Evolutionary conservation across 2,329 filamentous ascomycete genomes (phyloP).

Genomic region (Colletotrichum sansevieriae): DNA sequence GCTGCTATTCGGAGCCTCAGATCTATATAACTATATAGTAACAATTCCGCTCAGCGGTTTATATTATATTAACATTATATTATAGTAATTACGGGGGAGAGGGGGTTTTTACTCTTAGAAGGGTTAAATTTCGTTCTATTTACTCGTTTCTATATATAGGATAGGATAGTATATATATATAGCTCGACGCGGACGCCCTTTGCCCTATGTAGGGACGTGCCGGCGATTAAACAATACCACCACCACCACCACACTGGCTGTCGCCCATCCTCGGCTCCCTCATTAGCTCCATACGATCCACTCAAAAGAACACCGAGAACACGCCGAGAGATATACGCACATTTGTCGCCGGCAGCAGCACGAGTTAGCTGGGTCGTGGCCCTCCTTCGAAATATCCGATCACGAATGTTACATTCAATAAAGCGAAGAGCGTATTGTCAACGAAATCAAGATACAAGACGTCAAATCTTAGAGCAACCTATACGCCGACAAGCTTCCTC

Average conservation of each 20-base stretch:
- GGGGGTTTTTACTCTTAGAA: no score
- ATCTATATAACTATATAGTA: no score
- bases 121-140: no score
- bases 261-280: conserved; percentile 50
- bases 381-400: conserved; percentile 51
- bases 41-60: no score
- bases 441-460: conserved; percentile 56
- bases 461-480: conserved; percentile 23
- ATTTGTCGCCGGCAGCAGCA: conserved; percentile 54
- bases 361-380: conserved; percentile 49
- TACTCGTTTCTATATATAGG: no score
- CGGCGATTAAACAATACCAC: no score
- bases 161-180: no score
- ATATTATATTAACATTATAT: no score
- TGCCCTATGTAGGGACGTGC: no score
- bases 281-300: conserved; percentile 53
- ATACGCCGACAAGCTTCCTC: conserved; percentile 63
- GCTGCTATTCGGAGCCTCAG: no score
- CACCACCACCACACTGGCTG: conserved; percentile 52
- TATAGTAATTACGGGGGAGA: no score
- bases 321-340: conserved; percentile 54
- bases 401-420: conserved; percentile 55
- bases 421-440: conserved; percentile 57
- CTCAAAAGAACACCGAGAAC: conserved; percentile 53
- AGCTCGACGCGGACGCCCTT: no score